Evolutionary conservation across 345 rosid genomes (phyloP).

Genomic region (Rhodomyrtus tomentosa): DNA sequence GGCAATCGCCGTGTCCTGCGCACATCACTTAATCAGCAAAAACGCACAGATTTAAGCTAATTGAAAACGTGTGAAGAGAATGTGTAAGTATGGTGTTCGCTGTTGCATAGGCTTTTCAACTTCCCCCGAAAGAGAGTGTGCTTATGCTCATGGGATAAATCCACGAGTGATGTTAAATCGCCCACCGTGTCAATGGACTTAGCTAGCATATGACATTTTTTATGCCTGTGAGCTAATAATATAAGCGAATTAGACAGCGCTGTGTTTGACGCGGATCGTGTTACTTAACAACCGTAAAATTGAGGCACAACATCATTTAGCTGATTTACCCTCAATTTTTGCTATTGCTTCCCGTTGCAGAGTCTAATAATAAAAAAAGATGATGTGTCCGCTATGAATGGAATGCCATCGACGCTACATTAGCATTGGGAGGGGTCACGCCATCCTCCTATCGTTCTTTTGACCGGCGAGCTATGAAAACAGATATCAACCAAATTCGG

Average conservation of each 20-base stretch:
- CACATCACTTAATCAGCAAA: too few relatives aligned
- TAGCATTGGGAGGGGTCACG: too few relatives aligned
- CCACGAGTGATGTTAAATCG: neutral
- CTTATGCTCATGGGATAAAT: neutral
- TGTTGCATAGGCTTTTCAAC: neutral
- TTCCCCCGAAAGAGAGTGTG: fast-evolving
- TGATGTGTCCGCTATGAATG: too few relatives aligned
- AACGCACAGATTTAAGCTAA: too few relatives aligned
- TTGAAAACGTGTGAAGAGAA: neutral
- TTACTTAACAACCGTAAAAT: neutral
- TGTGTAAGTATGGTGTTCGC: fast-evolving
- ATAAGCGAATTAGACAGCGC: fast-evolving
- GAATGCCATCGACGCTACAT: too few relatives aligned
- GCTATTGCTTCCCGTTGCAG: neutral
- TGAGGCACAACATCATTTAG: fast-evolving
- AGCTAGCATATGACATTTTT: fast-evolving
- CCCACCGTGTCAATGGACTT: neutral
- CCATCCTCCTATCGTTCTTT: too few relatives aligned
- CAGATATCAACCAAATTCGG: neutral
- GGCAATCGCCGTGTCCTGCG: too few relatives aligned
- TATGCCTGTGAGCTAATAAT: fast-evolving
- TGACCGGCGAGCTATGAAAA: neutral
- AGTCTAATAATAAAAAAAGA: neutral
- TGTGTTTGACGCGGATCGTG: fast-evolving
- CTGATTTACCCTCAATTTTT: neutral